Percentiles rank a stretch among this genome's conserved stretches.
Conservation (phyloP, 2,329 filamentous ascomycete genomes). For the Cercospora sojina region DNA sequence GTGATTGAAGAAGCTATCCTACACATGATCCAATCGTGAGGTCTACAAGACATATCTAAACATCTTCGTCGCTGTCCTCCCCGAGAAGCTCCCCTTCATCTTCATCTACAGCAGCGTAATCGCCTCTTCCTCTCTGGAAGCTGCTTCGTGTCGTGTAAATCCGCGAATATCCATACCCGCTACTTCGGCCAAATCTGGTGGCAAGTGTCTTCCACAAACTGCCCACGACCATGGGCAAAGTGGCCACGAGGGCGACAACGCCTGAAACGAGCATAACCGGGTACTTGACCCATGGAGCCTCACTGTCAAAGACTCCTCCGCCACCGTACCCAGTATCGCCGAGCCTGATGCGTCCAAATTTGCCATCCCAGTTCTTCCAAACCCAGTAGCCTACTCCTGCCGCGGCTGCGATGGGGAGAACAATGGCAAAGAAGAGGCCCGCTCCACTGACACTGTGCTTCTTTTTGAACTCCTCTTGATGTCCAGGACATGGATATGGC, state of each 20-base stretch:
- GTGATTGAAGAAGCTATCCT: not conserved
- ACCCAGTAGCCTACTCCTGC: slow-evolving; percentile 77
- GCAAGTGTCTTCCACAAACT: slow-evolving; percentile 69
- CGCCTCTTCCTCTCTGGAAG: slow-evolving; percentile 81
- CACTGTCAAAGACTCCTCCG: slow-evolving; percentile 59
- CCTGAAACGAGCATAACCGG: slow-evolving; percentile 56
- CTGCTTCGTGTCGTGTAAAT: slow-evolving; percentile 85
- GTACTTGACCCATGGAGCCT: slow-evolving; percentile 76
- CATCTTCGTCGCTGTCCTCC: slow-evolving; percentile 82
- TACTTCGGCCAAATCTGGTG: slow-evolving; percentile 51
- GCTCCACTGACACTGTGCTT: slow-evolving; percentile 68
- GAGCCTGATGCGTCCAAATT: slow-evolving; percentile 85
- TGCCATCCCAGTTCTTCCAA: slow-evolving; percentile 79
- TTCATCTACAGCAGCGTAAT: slow-evolving; percentile 84
- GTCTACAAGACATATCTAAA: slow-evolving; percentile 35
- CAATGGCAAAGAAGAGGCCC: slow-evolving; percentile 80
- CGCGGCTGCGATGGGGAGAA: slow-evolving; percentile 71
- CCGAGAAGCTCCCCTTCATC: slow-evolving; percentile 94
- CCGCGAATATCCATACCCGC: slow-evolving; percentile 54
- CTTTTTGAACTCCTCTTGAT: slow-evolving; percentile 79
- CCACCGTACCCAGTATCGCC: slow-evolving; percentile 58
- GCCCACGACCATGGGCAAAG: slow-evolving; percentile 65
- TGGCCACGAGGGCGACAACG: slow-evolving; percentile 56
- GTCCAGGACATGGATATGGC: slow-evolving; percentile 67
- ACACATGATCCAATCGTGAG: not conserved